These are phyloP conservation scores for Eimeria tenella DNA, from an alignment of 169 alveolate genomes.

Conservation along the genomic window DNA sequence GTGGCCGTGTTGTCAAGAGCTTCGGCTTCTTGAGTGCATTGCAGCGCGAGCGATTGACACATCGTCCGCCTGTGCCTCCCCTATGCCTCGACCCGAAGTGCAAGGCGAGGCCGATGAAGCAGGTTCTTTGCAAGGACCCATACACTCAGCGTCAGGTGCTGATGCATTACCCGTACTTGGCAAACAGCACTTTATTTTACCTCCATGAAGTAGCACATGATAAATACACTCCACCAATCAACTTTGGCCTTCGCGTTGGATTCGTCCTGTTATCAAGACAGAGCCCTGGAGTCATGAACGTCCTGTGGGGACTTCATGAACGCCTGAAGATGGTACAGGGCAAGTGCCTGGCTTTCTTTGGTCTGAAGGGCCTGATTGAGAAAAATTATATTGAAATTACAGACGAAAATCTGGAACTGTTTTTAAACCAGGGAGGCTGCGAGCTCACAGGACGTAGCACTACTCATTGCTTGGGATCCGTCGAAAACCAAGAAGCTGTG, in stretches of 20 bases:
- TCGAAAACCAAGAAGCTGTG: constrained; percentile 66
- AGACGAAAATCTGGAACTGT: constrained; percentile 90
- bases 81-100: constrained; percentile 77
- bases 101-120: constrained; percentile 82
- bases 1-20: constrained; percentile 72
- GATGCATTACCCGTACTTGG: constrained; percentile 91
- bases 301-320: constrained; percentile 94
- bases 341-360: constrained; percentile 79
- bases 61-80: constrained; percentile 71
- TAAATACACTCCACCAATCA: constrained; percentile 77
- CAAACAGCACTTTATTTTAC: constrained; percentile 66
- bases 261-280: constrained; percentile 96
- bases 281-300: constrained; percentile 98
- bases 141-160: constrained; percentile 92
- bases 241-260: constrained; percentile 89
- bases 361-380: constrained; percentile 76
- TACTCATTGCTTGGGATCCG: constrained; percentile 83
- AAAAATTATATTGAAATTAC: constrained; percentile 60
- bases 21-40: constrained; percentile 61
- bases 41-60: constrained; percentile 73
- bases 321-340: constrained; percentile 81
- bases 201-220: constrained; percentile 77
- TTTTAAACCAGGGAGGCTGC: constrained; percentile 97
- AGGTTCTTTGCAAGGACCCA: constrained; percentile 89
- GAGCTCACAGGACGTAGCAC: constrained; percentile 90